Evolutionary conservation across 2,329 filamentous ascomycete genomes (phyloP), one percentile per base, ranked within the genome.

Genomic region (Diaporthe eres): DNA sequence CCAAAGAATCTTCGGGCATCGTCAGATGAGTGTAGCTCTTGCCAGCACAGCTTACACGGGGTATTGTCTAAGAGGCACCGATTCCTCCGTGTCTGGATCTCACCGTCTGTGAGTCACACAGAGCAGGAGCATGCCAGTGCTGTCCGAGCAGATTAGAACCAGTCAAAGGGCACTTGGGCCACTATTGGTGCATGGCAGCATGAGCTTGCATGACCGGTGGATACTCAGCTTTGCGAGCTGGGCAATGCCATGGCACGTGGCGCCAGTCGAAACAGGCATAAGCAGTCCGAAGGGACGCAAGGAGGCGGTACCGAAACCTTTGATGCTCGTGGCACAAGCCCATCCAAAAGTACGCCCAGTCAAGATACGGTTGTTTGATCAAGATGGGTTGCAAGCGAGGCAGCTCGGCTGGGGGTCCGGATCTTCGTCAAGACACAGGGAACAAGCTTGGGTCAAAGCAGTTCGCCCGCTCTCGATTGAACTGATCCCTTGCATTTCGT

Each of bases 1-100:
- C 90, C 74, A 87, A 88, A 77, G 89, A 90, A 77, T 84, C 86
- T 51, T 80, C 83, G 34, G 79, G 83, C 57, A 81, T 86, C 61
- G 83, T 87, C 75, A 86, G 88, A 80, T 91, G 82, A 87, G 75
- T 65, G 61, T 58, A 53, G 25, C 47, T 34, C 63, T 42, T 44
- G 51, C 42, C 76, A 70, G 71, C 51, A 71, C 58, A 44, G 49
- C 58, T 44, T 34, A 44, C n/a, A 70, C 39, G 31, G 65, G 74
- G 60, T 47, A 25, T 25, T 28, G 19, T 25, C 71, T 68, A 53
- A 74, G 74, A 74, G 81, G 79, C 79, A 80, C 80, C 81, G 81
- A 81, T 78, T 49, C 74, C 65, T 75, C 74, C 55, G 57, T 81
- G 79, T 77, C 76, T 49, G 49, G 47, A 37, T 57, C 19, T 22